Conservation (phyloP, 2,329 filamentous ascomycete genomes). For the Plenodomus lindquistii region DNA sequence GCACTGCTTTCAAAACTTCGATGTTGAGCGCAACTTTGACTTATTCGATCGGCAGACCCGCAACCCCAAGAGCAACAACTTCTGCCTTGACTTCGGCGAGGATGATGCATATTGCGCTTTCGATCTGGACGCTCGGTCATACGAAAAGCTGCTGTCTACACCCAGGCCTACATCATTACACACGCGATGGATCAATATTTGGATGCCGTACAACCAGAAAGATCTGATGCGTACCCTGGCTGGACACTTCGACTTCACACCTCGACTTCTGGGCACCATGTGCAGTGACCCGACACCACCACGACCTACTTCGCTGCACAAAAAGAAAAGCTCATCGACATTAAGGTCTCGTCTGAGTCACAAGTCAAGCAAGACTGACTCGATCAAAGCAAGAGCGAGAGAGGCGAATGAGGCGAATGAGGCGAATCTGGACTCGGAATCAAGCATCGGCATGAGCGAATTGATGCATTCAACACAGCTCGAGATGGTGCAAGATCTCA, state of each 20-base stretch:
- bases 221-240: constrained; percentile 61
- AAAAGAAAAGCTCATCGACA: constrained; percentile 38
- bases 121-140: constrained; percentile 52
- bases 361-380: constrained; percentile 25
- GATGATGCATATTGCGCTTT: constrained; percentile 60
- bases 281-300: constrained; percentile 56
- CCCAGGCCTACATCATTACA: constrained; percentile 54
- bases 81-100: constrained; percentile 67
- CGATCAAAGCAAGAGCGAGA: constrained; percentile 13
- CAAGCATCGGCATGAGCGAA: constrained; percentile 41
- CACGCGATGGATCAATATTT: constrained; percentile 78
- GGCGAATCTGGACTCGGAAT: constrained; percentile 32
- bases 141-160: constrained; percentile 43
- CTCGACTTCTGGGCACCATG: constrained; percentile 67
- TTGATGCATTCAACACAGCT: constrained; percentile 42
- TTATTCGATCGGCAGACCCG: constrained; percentile 49
- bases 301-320: constrained; percentile 19
- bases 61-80: constrained; percentile 56
- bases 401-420: constrained; percentile 13
- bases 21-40: constrained; percentile 54
- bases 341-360: constrained; percentile 34
- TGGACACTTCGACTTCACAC: constrained; percentile 68
- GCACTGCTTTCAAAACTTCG: constrained; percentile 58
- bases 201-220: constrained; percentile 65
- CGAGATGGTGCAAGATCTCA: constrained; percentile 45